Percentiles rank a stretch among this genome's conserved stretches.
Conservation (phyloP, 257 asterid species). For the Henckelia pumila region DNA sequence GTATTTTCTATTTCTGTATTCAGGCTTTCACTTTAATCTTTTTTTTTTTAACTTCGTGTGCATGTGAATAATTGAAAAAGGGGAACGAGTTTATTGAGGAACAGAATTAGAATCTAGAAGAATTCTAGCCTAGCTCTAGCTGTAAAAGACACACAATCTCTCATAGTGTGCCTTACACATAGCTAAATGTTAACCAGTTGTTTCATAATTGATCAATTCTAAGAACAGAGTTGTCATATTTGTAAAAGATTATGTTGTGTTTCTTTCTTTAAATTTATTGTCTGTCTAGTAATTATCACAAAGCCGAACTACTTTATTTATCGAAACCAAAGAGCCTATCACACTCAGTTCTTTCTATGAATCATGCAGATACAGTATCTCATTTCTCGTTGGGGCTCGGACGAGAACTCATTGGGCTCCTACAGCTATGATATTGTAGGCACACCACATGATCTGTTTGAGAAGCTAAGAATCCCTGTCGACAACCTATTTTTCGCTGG, state of each 20-base stretch:
- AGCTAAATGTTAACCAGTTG: neutral
- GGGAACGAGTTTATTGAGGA: neutral
- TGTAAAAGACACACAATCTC: neutral
- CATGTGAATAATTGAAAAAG: neutral
- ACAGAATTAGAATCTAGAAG: neutral
- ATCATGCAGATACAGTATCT: slow-evolving; percentile 68
- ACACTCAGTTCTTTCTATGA: neutral
- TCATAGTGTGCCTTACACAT: neutral
- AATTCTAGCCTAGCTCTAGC: neutral
- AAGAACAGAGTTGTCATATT: too few relatives aligned
- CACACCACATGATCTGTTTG: slow-evolving; percentile 73
- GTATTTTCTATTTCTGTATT: neutral
- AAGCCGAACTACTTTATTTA: too few relatives aligned
- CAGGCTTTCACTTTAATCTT: neutral
- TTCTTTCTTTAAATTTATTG: too few relatives aligned
- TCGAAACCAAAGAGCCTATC: neutral
- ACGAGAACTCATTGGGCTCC: slow-evolving; percentile 67
- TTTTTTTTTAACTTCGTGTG: neutral
- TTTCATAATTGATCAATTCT: too few relatives aligned
- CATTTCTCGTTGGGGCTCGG: slow-evolving; percentile 87
- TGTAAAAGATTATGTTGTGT: neutral
- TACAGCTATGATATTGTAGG: slow-evolving; percentile 89
- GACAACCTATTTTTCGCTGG: slow-evolving; percentile 92
- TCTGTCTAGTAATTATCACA: neutral
- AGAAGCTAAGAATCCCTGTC: slow-evolving; percentile 73